Percentiles rank a stretch among this genome's conserved stretches.
Evolutionary conservation across 352 stramenopile species (phyloP).

Genomic region (Globisporangium paroecandrum): DNA sequence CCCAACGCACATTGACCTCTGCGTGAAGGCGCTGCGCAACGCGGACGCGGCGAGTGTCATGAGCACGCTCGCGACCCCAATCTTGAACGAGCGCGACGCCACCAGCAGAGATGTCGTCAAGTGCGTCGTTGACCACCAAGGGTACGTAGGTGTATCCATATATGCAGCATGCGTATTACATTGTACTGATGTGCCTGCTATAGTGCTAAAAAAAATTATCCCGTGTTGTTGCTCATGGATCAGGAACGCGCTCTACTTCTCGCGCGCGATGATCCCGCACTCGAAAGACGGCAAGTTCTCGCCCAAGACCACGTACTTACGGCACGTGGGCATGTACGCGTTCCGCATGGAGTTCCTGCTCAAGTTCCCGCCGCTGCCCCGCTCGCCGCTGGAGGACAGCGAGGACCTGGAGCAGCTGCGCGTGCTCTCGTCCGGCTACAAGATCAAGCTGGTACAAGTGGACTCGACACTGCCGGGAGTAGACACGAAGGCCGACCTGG

Average conservation of each 20-base stretch:
- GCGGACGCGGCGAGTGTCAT: slow-evolving; percentile 51
- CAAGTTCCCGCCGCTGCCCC: slow-evolving; percentile 56
- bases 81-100: slow-evolving; percentile 52
- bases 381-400: slow-evolving; percentile 46
- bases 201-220: not conserved
- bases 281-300: slow-evolving; percentile 59
- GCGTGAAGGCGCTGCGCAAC: slow-evolving; percentile 51
- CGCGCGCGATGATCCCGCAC: slow-evolving; percentile 71
- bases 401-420: slow-evolving; percentile 85
- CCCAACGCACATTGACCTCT: slow-evolving; percentile 69
- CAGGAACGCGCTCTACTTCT: slow-evolving; percentile 86
- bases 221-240: not conserved
- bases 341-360: slow-evolving; percentile 74
- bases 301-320: slow-evolving; percentile 51
- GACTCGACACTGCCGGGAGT: slow-evolving; percentile 60
- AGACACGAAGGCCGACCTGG: slow-evolving; percentile 66
- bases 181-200: not conserved
- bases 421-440: slow-evolving; percentile 73
- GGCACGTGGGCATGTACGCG: slow-evolving; percentile 81
- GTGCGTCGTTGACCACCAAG: slow-evolving; percentile 57
- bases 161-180: not conserved
- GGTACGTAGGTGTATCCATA: slow-evolving; percentile 24
- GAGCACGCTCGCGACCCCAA: slow-evolving; percentile 74
- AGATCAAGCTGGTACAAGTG: slow-evolving; percentile 67
- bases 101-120: slow-evolving; percentile 73